Evolutionary conservation across 352 stramenopile species (phyloP).

Genomic region (Globisporangium nunn): DNA sequence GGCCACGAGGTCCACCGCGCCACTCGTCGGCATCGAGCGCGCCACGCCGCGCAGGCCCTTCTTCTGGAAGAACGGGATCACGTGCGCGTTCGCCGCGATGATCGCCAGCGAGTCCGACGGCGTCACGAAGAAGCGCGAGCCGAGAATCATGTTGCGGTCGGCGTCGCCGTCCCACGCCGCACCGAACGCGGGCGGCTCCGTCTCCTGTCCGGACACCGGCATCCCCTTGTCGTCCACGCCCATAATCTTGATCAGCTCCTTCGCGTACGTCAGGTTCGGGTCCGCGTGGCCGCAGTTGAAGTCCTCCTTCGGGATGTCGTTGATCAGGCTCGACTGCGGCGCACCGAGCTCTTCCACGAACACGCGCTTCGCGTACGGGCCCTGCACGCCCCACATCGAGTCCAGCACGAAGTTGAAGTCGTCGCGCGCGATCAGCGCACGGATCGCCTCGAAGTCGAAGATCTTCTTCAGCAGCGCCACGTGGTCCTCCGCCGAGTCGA

Average conservation of each 20-base stretch:
- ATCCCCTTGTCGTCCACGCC: slow-evolving; percentile 86
- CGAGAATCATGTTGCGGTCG: slow-evolving; percentile 99
- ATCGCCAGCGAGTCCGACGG: slow-evolving; percentile 98
- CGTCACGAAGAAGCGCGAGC: slow-evolving; percentile 97
- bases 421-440: slow-evolving; percentile 85
- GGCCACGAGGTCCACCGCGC: slow-evolving; percentile 95
- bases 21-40: slow-evolving; percentile 97
- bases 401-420: slow-evolving; percentile 97
- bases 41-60: slow-evolving; percentile 92
- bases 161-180: slow-evolving; percentile 98
- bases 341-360: slow-evolving; percentile 96
- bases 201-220: slow-evolving; percentile 70
- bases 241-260: slow-evolving; percentile 95
- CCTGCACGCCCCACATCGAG: slow-evolving; percentile 97
- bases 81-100: slow-evolving; percentile 96
- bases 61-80: slow-evolving; percentile 95
- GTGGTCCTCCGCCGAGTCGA: slow-evolving; percentile 96
- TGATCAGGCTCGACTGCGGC: slow-evolving; percentile 80
- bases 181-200: slow-evolving; percentile 82
- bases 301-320: slow-evolving; percentile 94
- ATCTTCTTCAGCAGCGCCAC: slow-evolving; percentile 92
- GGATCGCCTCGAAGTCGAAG: slow-evolving; percentile 96
- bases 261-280: slow-evolving; percentile 99
- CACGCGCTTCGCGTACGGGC: slow-evolving; percentile 92
- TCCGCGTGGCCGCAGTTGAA: slow-evolving; percentile 97